Evolutionary conservation across 1,139 yeast species (phyloP), one percentile per base, ranked within the genome.

Genomic region (Taphrina betulina): DNA sequence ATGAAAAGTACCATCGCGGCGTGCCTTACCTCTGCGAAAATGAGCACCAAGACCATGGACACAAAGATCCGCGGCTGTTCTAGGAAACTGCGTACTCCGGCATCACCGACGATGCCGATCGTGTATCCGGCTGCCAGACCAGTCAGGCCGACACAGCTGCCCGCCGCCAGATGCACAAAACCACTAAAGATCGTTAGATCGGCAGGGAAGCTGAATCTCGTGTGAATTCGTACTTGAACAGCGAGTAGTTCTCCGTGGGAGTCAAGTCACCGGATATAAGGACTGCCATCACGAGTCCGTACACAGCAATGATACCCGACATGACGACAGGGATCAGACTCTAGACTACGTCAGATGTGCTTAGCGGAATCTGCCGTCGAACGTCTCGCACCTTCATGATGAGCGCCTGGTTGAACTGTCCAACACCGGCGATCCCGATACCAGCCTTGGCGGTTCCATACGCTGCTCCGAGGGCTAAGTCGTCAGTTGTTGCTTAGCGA

Each of bases 271-370:
- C 92, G 50, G 96, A 86, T 64, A 94, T 92, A 71, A 94, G 80
- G 60, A 94, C 99, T 22, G 96, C 85, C 61, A 94, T 97, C 61
- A 94, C 98, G 70, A 94, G 79, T 57, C 99, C 99, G 72, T 94
- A 94, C 75, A 94, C 94, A 72, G 98, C 96, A 75, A 94, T 86
- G 71, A 94, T 94, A 86, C 99, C 99, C 62, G 97, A 95, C 96
- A 94, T 90, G 76, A 94, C 85, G 66, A 94, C 98, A 61, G 98
- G 98, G 63, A 94, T 94, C 69, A 86, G 48, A 54, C 63, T 58
- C 63, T 62, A 16, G n/a, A 14, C 17, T 17, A 4, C 16, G 17
- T 28, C 40, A 28, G 24, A n/a, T 10, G 16, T 14, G 46, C 14
- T 19, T 22, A n/a, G 12, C 40, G 16, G 38, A 28, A 59, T 57